Evolutionary conservation across 1,284 basidiomycete species (phyloP).

Genomic region (Cutaneotrichosporon spelunceum): DNA sequence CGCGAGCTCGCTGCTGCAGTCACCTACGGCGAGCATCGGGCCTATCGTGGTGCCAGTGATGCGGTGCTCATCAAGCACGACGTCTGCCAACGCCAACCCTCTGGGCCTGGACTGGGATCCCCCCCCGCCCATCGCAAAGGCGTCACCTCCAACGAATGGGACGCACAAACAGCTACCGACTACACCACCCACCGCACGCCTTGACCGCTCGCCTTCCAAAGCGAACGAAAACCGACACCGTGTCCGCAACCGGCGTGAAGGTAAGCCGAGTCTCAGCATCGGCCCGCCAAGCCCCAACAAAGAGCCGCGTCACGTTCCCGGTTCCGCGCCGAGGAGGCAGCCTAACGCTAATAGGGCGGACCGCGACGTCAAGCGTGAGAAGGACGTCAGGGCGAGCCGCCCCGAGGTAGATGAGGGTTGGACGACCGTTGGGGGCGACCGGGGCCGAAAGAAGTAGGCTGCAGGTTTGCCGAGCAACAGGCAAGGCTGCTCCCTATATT

Average conservation of each 20-base stretch:
- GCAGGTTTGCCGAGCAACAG: not conserved
- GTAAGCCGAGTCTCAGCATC: not conserved
- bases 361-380: not conserved
- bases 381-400: not conserved
- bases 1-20: slow-evolving; percentile 10
- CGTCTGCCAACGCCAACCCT: slow-evolving; percentile 8
- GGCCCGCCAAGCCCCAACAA: slow-evolving; percentile 1
- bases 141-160: not conserved
- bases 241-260: not conserved
- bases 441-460: slow-evolving; percentile 10
- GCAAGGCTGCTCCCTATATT: not conserved
- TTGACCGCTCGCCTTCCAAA: not conserved
- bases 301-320: slow-evolving; percentile 13
- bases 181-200: not conserved
- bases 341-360: slow-evolving; percentile 7
- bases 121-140: not conserved
- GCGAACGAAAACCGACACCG: not conserved
- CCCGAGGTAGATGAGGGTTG: slow-evolving; percentile 6
- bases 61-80: slow-evolving; percentile 14
- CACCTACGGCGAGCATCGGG: slow-evolving; percentile 7
- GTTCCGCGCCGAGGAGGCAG: slow-evolving; percentile 12
- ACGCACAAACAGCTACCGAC: not conserved
- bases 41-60: not conserved
- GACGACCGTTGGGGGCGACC: slow-evolving; percentile 14
- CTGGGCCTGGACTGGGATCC: slow-evolving; percentile 24